These are phyloP conservation scores for Moniliophthora roreri DNA, from an alignment of 1,284 basidiomycete species.

Conservation along the genomic window DNA sequence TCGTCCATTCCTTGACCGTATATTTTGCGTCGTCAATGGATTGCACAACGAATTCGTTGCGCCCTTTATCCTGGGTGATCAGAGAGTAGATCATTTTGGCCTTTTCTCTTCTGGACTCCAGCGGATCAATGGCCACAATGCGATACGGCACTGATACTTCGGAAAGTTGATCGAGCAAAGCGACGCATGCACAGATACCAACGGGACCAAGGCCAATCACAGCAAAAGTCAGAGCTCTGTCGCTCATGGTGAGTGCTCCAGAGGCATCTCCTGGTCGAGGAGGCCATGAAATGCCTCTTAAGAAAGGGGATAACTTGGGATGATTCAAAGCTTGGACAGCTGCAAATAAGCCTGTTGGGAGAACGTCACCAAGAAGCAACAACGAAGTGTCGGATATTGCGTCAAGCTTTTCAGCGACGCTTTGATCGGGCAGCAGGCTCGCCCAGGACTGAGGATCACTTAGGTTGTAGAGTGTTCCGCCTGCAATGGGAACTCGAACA, in stretches of 20 bases:
- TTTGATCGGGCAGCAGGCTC: conserved; percentile 29
- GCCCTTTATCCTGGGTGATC: conserved; percentile 47
- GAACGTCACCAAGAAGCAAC: conserved; percentile 78
- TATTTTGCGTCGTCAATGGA: conserved; percentile 52
- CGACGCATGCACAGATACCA: conserved; percentile 66
- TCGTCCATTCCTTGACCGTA: conserved; percentile 50
- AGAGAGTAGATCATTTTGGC: conserved; percentile 52
- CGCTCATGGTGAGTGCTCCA: conserved; percentile 32
- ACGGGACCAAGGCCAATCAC: conserved; percentile 77
- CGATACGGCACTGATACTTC: conserved; percentile 45
- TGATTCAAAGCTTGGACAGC: conserved; percentile 72
- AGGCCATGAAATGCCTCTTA: conserved; percentile 61
- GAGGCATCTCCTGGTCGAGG: conserved; percentile 28
- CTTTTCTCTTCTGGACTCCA: conserved; percentile 54
- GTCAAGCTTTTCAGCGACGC: conserved; percentile 34
- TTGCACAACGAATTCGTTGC: conserved; percentile 48
- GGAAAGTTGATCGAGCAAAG: conserved; percentile 61
- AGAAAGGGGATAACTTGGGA: conserved; percentile 60
- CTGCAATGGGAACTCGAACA: conserved; percentile 77
- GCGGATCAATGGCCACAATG: conserved; percentile 64
- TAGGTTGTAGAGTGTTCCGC: conserved; percentile 76
- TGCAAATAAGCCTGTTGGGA: conserved; percentile 79
- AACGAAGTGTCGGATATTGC: conserved; percentile 58
- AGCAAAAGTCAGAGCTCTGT: conserved; percentile 55
- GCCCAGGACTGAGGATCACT: conserved; percentile 43